A percentile compares a stretch with the other conserved stretches of the same genome.
Evolutionary conservation across 2,329 filamentous ascomycete species (phyloP).

Genomic region (Akanthomyces uredinophilus): DNA sequence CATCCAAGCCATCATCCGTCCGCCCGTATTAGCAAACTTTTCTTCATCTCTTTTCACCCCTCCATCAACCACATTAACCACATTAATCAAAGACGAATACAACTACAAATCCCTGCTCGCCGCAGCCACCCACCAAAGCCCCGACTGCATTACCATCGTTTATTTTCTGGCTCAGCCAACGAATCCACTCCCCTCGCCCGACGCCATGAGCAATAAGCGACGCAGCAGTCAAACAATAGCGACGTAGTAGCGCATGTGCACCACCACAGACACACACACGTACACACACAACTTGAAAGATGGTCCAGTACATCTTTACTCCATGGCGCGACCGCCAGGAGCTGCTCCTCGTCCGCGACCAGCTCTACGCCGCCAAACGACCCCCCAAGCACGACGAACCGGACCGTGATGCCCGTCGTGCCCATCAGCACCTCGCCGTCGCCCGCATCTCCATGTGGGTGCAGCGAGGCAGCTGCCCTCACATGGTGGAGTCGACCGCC

Average conservation of each 20-base stretch:
- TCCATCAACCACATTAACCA: background rate
- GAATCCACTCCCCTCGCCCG: background rate
- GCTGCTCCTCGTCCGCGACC: conserved; percentile 58
- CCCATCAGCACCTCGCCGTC: conserved; percentile 42
- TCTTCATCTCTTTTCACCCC: background rate
- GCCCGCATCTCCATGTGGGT: conserved; percentile 63
- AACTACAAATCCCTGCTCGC: background rate
- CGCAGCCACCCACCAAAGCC: background rate
- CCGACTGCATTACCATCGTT: background rate
- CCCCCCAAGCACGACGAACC: conserved; percentile 18
- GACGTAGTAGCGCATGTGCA: conserved; percentile 1
- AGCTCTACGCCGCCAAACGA: conserved; percentile 49
- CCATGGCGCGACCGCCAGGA: conserved; percentile 65
- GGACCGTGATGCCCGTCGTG: conserved; percentile 7
- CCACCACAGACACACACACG: background rate
- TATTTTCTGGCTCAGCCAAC: background rate
- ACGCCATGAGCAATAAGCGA: background rate
- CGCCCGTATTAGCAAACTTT: background rate
- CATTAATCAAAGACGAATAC: background rate
- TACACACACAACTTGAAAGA: conserved; percentile 24
- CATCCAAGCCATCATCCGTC: background rate
- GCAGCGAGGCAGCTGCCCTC: conserved; percentile 68
- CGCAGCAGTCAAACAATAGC: background rate
- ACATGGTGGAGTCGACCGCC: conserved; percentile 74
- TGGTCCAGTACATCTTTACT: conserved; percentile 69